Evolutionary conservation across 2,329 filamentous ascomycete genomes (phyloP).

Genomic region (Colletotrichum liaoningense): DNA sequence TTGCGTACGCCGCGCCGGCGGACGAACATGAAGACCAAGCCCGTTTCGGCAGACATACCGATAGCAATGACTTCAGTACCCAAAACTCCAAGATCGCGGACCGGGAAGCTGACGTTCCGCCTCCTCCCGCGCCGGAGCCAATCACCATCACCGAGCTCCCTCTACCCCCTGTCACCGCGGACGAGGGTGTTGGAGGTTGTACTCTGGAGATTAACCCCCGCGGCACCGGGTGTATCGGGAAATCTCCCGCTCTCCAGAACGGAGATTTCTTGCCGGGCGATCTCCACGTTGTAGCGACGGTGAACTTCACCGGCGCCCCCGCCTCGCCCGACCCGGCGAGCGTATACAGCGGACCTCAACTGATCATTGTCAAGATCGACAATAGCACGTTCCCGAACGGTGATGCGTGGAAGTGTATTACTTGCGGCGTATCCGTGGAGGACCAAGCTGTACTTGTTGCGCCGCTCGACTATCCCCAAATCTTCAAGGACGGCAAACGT

Average conservation of each 20-base stretch:
- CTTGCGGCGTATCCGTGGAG: conserved; percentile 51
- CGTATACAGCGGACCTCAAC: conserved; percentile 53
- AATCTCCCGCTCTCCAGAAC: conserved; percentile 14
- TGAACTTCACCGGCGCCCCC: conserved; percentile 56
- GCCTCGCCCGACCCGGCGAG: conserved; percentile 50
- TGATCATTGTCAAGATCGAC: conserved; percentile 56
- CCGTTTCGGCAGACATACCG: background rate
- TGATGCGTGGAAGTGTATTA: conserved; percentile 60
- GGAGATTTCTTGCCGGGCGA: conserved; percentile 53
- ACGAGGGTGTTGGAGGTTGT: conserved; percentile 45
- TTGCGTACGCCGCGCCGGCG: background rate
- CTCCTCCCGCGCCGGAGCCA: conserved; percentile 45
- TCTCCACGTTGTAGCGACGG: conserved; percentile 52
- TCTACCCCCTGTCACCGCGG: conserved; percentile 48
- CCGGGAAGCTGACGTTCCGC: conserved; percentile 27
- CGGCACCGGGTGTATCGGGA: conserved; percentile 51
- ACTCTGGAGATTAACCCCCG: conserved; percentile 46
- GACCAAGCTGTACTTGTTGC: conserved; percentile 42
- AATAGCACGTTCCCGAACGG: conserved; percentile 54
- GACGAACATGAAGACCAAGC: background rate
- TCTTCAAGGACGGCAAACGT: conserved; percentile 51
- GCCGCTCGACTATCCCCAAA: conserved; percentile 54
- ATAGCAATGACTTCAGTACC: background rate
- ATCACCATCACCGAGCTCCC: conserved; percentile 49
- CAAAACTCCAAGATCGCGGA: too few species aligned